These are phyloP conservation scores for Alternaria dauci DNA, from an alignment of 2,329 filamentous ascomycete genomes.

Conservation along the genomic window DNA sequence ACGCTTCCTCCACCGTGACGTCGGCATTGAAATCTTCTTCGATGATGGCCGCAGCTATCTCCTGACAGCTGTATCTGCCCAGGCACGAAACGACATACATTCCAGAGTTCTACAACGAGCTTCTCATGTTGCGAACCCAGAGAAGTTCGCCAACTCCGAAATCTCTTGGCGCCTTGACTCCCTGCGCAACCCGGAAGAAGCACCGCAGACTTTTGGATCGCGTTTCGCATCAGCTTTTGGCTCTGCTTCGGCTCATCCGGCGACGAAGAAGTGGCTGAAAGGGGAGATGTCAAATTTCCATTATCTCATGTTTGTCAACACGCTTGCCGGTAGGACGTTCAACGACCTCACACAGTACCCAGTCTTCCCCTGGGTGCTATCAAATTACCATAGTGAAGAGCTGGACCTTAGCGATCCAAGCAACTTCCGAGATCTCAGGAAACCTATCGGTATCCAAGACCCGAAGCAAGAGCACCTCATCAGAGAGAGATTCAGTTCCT, in stretches of 20 bases:
- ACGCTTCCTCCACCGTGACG: constrained; percentile 92
- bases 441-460: constrained; percentile 95
- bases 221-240: constrained; percentile 95
- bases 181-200: constrained; percentile 72
- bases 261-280: constrained; percentile 87
- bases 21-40: constrained; percentile 97
- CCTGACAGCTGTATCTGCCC: constrained; percentile 79
- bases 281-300: constrained; percentile 99
- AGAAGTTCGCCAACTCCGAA: constrained; percentile 77
- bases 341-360: constrained; percentile 98
- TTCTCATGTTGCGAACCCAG: constrained; percentile 77
- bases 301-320: constrained; percentile 98
- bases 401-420: constrained; percentile 84
- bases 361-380: constrained; percentile 96
- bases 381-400: constrained; percentile 94
- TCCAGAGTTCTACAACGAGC: constrained; percentile 78
- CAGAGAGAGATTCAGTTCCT: constrained; percentile 81
- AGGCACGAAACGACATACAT: constrained; percentile 80
- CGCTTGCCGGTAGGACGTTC: constrained; percentile 94
- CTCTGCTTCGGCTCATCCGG: constrained; percentile 79
- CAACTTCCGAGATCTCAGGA: constrained; percentile 89
- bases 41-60: constrained; percentile 95
- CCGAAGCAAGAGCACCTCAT: constrained; percentile 78
- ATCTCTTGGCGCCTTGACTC: constrained; percentile 93
- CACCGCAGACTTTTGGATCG: constrained; percentile 75